These are phyloP conservation scores for Colletotrichum sp. DNA, from an alignment of 2,329 filamentous ascomycete genomes.

Conservation along the genomic window DNA sequence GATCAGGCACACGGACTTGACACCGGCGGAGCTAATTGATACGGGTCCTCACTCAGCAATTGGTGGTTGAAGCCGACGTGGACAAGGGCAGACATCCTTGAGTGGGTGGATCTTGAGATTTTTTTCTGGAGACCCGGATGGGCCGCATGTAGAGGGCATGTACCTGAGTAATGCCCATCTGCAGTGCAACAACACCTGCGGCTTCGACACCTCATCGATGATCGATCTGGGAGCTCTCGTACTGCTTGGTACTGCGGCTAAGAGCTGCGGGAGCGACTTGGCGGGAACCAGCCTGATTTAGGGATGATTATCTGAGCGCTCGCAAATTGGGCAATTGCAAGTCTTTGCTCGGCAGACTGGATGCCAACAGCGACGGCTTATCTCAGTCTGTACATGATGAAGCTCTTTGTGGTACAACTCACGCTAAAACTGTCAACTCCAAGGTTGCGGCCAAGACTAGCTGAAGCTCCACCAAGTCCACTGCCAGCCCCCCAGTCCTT, in stretches of 20 bases:
- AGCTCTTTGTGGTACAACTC: not conserved
- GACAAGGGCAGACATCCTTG: not conserved
- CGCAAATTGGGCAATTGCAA: not conserved
- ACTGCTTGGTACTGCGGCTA: not conserved
- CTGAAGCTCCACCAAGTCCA: constrained; percentile 1
- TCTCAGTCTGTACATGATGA: not conserved
- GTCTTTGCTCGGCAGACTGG: not conserved
- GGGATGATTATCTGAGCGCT: not conserved
- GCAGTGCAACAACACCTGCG: not conserved
- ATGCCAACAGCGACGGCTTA: not conserved
- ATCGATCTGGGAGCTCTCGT: not conserved
- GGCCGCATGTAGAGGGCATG: not conserved
- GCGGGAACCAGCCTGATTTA: not conserved
- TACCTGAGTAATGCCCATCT: not conserved
- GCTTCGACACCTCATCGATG: constrained; percentile 6
- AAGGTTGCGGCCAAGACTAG: constrained; percentile 3
- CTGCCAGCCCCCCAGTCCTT: not conserved
- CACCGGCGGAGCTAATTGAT: not conserved
- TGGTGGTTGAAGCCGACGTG: not conserved
- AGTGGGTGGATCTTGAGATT: constrained; percentile 1
- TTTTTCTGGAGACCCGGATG: constrained; percentile 10
- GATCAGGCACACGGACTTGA: not conserved
- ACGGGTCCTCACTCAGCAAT: constrained; percentile 6
- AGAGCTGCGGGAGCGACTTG: not conserved
- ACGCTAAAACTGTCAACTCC: not conserved